A percentile compares a stretch with the other conserved stretches of the same genome.
Conservation (phyloP, 768 basidiomycete genomes). For the Serendipita vermifera region DNA sequence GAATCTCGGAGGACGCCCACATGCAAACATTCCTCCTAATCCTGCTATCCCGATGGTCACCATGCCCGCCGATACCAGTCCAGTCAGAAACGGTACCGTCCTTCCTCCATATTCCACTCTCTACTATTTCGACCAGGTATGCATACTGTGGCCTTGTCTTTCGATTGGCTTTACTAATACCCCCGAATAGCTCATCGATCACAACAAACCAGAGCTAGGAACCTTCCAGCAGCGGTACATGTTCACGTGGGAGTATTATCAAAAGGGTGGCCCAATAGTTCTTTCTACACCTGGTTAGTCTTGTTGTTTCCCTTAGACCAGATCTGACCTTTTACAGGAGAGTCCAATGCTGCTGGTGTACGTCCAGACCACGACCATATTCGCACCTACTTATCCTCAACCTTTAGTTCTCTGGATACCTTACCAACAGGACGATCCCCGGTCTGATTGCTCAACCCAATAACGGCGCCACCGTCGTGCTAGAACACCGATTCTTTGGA, state of each 20-base stretch:
- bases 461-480: conserved; percentile 12
- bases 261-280: conserved; percentile 42
- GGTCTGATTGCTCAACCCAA: conserved; percentile 13
- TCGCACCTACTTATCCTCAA: too few relatives aligned
- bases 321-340: not conserved
- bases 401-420: conserved; percentile 32
- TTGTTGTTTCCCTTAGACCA: too few relatives aligned
- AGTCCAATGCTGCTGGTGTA: not conserved
- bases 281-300: conserved; percentile 39
- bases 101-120: conserved; percentile 25
- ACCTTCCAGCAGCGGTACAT: conserved; percentile 71
- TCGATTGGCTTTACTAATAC: too few relatives aligned
- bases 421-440: conserved; percentile 34
- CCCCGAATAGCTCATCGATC: conserved; percentile 29
- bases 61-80: not conserved
- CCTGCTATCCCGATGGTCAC: not conserved
- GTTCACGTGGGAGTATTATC: conserved; percentile 36
- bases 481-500: conserved; percentile 63
- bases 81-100: conserved; percentile 10
- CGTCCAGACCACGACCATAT: too few relatives aligned
- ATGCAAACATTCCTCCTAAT: not conserved
- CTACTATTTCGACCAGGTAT: conserved; percentile 42
- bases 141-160: too few relatives aligned
- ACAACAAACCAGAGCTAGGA: conserved; percentile 43
- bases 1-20: not conserved